Evolutionary conservation across 257 asterid species (phyloP), one percentile per base, ranked within the genome.

Genomic region (Primulina tabacum): DNA sequence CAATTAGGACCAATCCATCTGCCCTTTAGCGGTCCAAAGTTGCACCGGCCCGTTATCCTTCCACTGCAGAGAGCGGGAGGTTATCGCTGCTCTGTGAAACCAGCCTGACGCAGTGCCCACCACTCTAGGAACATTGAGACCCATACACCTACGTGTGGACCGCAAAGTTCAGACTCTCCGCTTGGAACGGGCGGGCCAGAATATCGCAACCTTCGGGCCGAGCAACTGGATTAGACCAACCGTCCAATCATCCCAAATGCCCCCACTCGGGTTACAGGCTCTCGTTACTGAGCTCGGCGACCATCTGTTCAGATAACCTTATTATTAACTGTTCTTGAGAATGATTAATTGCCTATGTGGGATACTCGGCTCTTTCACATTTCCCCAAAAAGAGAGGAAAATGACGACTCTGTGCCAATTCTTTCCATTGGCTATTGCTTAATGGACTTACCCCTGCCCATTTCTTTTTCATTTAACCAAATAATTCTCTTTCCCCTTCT

Each of bases 221-320:
- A 18, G 2, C 7, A n/a, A 5, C 0, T 0, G n/a, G 1, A 10
- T 29, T 2, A 8, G n/a, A n/a, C 2, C 55, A 18, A 18, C 0
- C 0, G 26, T 63, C 8, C 68, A 38, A 63, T 6, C 55, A 63
- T 17, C 16, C 0, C 14, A 9, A 9, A 18, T 18, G 55, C 68
- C 68, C 29, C 68, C 68, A 63, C 68, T n/a, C 0, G 55, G 68
- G 68, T 63, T 1, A 63, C 68, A 34, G 35, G 55, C 68, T 1
- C 68, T 0, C 9, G 32, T 4, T 1, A 63, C 32, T 17, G 17
- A 63, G 30, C 67, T n/a, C 67, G 29, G 67, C 67, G 4, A 34
- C 2, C 8, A 5, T 4, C 1, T 0, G 0, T 0, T 1, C 57
- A 16, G 0, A 0, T 0, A 50, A 0, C 2, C 57, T 50, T 50